These are phyloP conservation scores for Botrytis sinoallii DNA, from an alignment of 2,329 filamentous ascomycete genomes.

Conservation along the genomic window DNA sequence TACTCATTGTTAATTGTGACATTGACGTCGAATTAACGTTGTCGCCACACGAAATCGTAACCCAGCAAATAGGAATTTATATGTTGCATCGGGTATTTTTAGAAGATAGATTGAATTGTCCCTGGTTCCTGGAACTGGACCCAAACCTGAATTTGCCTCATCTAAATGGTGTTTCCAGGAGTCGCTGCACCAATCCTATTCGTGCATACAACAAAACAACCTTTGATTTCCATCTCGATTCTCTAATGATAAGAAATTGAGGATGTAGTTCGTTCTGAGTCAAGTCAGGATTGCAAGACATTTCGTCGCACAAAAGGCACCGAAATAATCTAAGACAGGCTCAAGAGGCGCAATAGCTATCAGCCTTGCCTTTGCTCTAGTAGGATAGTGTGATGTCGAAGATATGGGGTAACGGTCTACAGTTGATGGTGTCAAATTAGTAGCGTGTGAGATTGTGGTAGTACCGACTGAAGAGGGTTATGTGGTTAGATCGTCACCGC, in stretches of 20 bases:
- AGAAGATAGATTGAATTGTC: background rate
- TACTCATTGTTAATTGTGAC: background rate
- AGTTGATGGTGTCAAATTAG: background rate
- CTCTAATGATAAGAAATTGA: background rate
- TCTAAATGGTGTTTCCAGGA: background rate
- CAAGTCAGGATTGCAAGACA: background rate
- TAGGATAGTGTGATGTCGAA: background rate
- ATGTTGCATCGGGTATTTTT: background rate
- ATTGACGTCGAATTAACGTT: conserved; percentile 6
- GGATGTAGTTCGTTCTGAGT: background rate
- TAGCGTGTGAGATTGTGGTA: background rate
- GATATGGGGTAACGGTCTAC: conserved; percentile 1
- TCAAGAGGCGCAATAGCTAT: conserved; percentile 10
- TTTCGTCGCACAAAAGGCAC: conserved; percentile 12
- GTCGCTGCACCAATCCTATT: background rate
- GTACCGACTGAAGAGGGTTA: background rate
- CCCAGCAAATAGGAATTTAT: background rate
- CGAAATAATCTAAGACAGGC: background rate
- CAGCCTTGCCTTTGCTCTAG: conserved; percentile 19
- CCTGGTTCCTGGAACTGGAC: conserved; percentile 3
- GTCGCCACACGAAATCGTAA: background rate
- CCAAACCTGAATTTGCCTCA: background rate
- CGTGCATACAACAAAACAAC: background rate
- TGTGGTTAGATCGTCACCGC: background rate
- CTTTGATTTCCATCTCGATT: background rate